These are phyloP conservation scores for Blyttiomyces sp. DNA, from an alignment of 371 early-diverging fungal species.

Conservation along the genomic window DNA sequence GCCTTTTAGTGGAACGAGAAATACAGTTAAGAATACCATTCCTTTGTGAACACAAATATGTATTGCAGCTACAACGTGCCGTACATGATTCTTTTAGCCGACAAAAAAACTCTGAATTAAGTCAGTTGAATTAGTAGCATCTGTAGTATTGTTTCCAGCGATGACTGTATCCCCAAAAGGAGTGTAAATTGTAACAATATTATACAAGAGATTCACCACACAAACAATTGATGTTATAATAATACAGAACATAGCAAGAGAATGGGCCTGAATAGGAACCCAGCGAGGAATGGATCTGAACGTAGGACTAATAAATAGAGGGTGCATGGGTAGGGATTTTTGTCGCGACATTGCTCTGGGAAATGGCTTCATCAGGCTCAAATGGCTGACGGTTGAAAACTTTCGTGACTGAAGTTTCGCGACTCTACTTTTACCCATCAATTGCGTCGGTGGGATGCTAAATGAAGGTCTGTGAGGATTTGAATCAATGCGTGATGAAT, in stretches of 20 bases:
- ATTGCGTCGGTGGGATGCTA: neutral
- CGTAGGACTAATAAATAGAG: conserved; percentile 31
- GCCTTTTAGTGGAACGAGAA: too few relatives aligned
- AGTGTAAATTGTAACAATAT: too few relatives aligned
- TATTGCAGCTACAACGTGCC: too few relatives aligned
- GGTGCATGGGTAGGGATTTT: conserved; percentile 35
- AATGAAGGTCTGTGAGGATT: neutral
- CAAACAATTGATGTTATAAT: conserved; percentile 16
- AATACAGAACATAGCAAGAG: conserved; percentile 30
- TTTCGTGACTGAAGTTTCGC: neutral
- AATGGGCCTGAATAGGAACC: conserved; percentile 29
- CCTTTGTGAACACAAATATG: too few relatives aligned
- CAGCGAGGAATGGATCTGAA: conserved; percentile 42
- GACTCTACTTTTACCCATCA: too few relatives aligned
- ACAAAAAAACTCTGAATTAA: too few relatives aligned
- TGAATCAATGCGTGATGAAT: neutral
- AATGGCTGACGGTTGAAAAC: neutral
- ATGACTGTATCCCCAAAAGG: too few relatives aligned
- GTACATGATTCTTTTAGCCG: too few relatives aligned
- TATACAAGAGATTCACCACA: neutral
- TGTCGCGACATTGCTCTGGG: neutral
- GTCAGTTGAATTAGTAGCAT: too few relatives aligned
- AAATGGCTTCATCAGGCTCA: neutral
- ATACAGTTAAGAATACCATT: too few relatives aligned
- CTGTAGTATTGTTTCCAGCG: too few relatives aligned